Percentiles rank a stretch among this genome's conserved stretches.
These are phyloP conservation scores for Suhomyces sp. DNA, from an alignment of 805 yeast species.

Conservation along the genomic window DNA sequence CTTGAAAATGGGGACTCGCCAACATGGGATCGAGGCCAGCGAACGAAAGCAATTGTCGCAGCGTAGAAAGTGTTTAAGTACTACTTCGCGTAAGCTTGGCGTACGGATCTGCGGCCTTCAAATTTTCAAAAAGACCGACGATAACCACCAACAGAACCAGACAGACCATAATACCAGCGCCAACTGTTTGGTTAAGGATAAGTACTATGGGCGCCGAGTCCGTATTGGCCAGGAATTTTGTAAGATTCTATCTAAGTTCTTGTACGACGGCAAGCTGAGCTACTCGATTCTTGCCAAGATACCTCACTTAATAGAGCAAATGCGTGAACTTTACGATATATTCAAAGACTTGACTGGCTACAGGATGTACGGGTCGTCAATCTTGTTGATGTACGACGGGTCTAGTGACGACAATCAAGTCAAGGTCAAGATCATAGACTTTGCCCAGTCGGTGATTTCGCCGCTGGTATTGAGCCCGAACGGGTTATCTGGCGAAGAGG, in stretches of 20 bases:
- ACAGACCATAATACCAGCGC: constrained; percentile 7
- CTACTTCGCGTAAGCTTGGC: constrained; percentile 81
- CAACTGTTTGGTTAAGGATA: constrained; percentile 59
- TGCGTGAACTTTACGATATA: constrained; percentile 56
- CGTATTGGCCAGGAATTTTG: constrained; percentile 72
- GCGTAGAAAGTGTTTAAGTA: constrained; percentile 70
- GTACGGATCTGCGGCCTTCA: constrained; percentile 96
- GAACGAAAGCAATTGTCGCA: constrained; percentile 73
- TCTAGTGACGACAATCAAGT: constrained; percentile 21
- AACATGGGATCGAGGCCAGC: constrained; percentile 92
- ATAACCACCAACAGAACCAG: background rate
- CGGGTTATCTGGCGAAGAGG: constrained; percentile 5
- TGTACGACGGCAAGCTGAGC: constrained; percentile 67
- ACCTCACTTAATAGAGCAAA: constrained; percentile 58
- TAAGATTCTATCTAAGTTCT: constrained; percentile 67
- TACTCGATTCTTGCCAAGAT: constrained; percentile 64
- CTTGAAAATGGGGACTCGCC: constrained; percentile 97
- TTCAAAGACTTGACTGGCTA: constrained; percentile 64
- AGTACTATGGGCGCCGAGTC: constrained; percentile 85
- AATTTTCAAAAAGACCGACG: constrained; percentile 10
- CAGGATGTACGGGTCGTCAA: constrained; percentile 87
- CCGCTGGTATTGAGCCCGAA: constrained; percentile 42
- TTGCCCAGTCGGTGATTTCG: constrained; percentile 86
- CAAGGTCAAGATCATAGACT: constrained; percentile 80
- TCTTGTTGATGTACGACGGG: constrained; percentile 88